phyloP scores from a whole-genome alignment of 148 eudicot genomes.

The Cornus florida region DNA sequence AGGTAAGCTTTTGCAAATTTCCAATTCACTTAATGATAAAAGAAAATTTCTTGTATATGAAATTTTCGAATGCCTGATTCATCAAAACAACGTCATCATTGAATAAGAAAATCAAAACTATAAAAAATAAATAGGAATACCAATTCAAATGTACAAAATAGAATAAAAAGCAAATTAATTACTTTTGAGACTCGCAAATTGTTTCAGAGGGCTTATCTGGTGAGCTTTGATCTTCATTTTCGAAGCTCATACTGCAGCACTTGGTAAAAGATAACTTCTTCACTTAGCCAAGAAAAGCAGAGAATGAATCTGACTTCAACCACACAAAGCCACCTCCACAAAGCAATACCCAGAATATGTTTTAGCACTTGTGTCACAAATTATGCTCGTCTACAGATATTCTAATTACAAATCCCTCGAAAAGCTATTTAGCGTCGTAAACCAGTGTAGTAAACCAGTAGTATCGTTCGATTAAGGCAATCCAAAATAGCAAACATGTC shows the following conservation, averaged over 20 bases:
- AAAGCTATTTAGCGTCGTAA: background rate
- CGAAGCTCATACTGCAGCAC: constrained; percentile 44
- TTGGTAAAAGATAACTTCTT: background rate
- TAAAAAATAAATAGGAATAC: background rate
- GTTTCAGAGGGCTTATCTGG: constrained; percentile 15
- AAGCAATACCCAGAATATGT: background rate
- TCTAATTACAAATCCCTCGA: constrained; percentile 2
- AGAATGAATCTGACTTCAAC: background rate
- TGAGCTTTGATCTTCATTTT: constrained; percentile 32
- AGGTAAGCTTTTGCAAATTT: constrained; percentile 74
- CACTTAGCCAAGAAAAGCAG: background rate
- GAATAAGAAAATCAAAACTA: background rate
- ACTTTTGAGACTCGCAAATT: constrained; percentile 23
- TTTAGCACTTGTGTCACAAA: background rate
- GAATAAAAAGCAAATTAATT: constrained; percentile 13
- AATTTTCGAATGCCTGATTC: constrained; percentile 50
- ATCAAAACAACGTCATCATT: constrained; percentile 9
- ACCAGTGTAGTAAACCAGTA: background rate
- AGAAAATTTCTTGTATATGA: constrained; percentile 79
- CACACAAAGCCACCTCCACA: background rate
- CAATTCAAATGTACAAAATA: background rate
- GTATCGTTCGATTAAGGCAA: background rate
- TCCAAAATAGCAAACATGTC: background rate
- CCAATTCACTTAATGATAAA: constrained; percentile 66
- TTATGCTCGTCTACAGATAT: background rate